Conservation (phyloP, 768 basidiomycete species). For the Agrocybe praecox region DNA sequence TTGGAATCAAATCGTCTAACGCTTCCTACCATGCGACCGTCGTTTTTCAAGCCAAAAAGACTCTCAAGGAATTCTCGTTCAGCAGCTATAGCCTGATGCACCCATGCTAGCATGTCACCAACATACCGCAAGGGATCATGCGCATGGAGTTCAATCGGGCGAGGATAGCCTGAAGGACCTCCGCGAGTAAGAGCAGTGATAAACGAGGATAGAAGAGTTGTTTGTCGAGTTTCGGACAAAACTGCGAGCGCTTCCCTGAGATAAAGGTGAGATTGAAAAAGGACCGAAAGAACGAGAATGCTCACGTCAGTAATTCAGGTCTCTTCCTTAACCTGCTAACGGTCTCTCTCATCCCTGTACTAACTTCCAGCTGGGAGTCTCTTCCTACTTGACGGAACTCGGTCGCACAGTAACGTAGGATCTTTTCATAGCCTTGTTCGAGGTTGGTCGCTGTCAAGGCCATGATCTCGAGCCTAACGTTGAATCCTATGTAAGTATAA, state of each 20-base stretch:
- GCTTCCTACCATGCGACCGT: conserved; percentile 77
- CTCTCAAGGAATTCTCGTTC: conserved; percentile 93
- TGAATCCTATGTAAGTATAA: not conserved
- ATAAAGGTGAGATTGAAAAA: conserved; percentile 1
- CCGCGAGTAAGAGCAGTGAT: conserved; percentile 87
- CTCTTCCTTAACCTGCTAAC: conserved; percentile 74
- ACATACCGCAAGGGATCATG: conserved; percentile 97
- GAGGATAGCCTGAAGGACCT: conserved; percentile 79
- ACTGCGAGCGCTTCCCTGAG: conserved; percentile 67
- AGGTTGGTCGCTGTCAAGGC: conserved; percentile 76
- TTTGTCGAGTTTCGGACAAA: conserved; percentile 83
- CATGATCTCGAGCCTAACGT: conserved; percentile 83
- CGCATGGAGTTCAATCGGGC: conserved; percentile 96
- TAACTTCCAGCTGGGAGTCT: conserved; percentile 75
- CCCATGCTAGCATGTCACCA: conserved; percentile 99
- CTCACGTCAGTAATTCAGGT: conserved; percentile 75
- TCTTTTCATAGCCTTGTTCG: conserved; percentile 90
- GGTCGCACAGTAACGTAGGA: conserved; percentile 81
- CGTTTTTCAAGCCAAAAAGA: conserved; percentile 72
- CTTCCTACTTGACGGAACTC: conserved; percentile 82
- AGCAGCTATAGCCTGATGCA: conserved; percentile 93
- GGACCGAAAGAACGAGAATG: conserved; percentile 1
- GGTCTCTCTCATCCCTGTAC: conserved; percentile 65
- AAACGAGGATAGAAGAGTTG: conserved; percentile 80
- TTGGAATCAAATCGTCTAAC: conserved; percentile 51